Evolutionary conservation across 257 asterid genomes (phyloP), one percentile per base, ranked within the genome.

Genomic region (Coffea eugenioides): DNA sequence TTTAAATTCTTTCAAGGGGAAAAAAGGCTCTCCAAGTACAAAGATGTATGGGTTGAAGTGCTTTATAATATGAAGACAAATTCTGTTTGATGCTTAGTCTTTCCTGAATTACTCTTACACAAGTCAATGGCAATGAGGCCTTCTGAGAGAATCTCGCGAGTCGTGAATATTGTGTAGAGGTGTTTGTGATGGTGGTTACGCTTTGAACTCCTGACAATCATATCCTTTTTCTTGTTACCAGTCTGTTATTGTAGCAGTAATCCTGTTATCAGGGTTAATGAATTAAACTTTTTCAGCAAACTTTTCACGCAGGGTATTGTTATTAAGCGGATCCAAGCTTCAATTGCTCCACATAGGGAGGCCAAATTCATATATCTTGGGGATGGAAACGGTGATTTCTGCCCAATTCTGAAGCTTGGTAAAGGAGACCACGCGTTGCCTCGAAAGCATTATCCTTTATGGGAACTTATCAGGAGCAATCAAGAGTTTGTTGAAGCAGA

Each of bases 311-410:
- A 93, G 98, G 98, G 97, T 36, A 82, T 84, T 80, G 88, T 91
- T 25, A 76, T 91, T 66, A 86, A 85, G 77, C 83, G 72, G 57
- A 80, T 91, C 80, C 96, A 86, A 79, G 80, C 79, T 75, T 80
- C 87, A 45, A 14, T 77, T 36, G 48, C 85, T 34, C 90, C 84
- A 62, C 48, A 34, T 65, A 73, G 73, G 75, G 85, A 81, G 75
- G 78, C 82, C 76, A 83, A 70, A 80, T 25, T 91, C 59, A 91
- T 94, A 80, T 92, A 94, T 83, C 61, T 91, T 21, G 97, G 98
- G 75, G 98, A 94, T 74, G 97, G 97, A 57, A 81, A 46, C 79
- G 93, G 93, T 25, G 98, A 94, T 84, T 92, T 87, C 83, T 92
- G 97, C 81, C 97, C 98, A n/a, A 81, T 86, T 48, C 80, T 92